Evolutionary conservation across 2,329 filamentous ascomycete species (phyloP), one percentile per base, ranked within the genome.

Genomic region (Fusarium marasasianum): DNA sequence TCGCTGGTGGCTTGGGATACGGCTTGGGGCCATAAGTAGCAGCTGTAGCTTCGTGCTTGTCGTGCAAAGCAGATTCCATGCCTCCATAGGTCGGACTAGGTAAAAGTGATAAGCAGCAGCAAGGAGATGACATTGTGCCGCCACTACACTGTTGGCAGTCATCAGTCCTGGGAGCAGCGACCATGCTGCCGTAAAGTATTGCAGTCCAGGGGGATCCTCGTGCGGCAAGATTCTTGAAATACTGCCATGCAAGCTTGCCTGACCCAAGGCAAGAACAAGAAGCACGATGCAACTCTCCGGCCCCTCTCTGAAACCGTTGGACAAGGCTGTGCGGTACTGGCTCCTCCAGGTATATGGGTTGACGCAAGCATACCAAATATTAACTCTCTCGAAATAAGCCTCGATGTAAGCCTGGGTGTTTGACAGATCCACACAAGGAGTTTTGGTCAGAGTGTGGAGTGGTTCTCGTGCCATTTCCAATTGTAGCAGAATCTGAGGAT

Each of bases 31-130:
- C 83, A 93, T 94, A 48, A 96, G 87, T 38, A 96, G 86, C 29
- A 96, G 86, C 79, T 96, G 93, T 50, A 96, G 85, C 79, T 96
- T 96, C 78, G 93, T 94, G 81, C 93, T 94, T 8, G 93, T 93
- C 66, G 91, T 94, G 77, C 92, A 94, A 8, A 96, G 84, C 22
- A 96, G 83, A 70, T 89, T 95, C 94, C 94, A 96, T 1, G 94
- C 94, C 82, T 96, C 94, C 40, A 96, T 86, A 2, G 94, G 94
- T 18, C 94, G 89, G 15, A 96, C 93, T 17, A 96, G 86, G 77
- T 96, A 96, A 77, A 96, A 94, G 7, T 96, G 85, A 77, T 96
- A 96, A 22, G 94, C 94, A 15, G 93, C 92, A 6, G 93, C 93
- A 37, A 96, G 87, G 37, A 96, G 88, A 79, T 95, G 93, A 79